Evolutionary conservation across 441 rosid species (phyloP), one percentile per base, ranked within the genome.

Genomic region (Raphanus hybrid): DNA sequence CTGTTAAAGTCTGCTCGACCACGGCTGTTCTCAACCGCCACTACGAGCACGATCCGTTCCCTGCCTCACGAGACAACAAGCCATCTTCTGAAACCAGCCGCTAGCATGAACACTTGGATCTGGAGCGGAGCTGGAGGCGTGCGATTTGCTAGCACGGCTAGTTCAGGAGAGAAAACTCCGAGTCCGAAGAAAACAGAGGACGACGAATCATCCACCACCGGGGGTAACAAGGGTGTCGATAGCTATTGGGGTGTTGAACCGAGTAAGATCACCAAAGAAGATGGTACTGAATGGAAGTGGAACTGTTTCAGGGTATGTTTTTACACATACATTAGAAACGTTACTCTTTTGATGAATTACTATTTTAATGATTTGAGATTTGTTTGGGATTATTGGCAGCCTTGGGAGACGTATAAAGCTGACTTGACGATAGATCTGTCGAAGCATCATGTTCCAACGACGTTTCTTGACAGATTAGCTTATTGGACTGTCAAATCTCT

Each of bases 1-100:
- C 34, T 84, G 57, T 1, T 83, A 61, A 68, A 69, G 0, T 81
- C 75, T 32, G 71, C 69, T 3, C 74, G 80, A 10, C 74, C 74
- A 11, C 82, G 83, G 62, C 18, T 71, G 27, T 62, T 81, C 79
- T 75, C 82, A 5, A 62, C 62, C 14, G 3, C 83, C 3, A 11
- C 59, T 6, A 14, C 57, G 18, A 50, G 57, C 3, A 50, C 57
- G 59, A 23, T 70, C 7, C 81, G 79, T 0, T 6, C 78, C 32
- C 18, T 74, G 5, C 12, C 70, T 2, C 76, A 67, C 45, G 81
- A 75, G 35, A 45, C 80, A 5, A 45, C 80, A 5, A 70, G 75
- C 9, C 63, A 10, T 57, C 34, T 57, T 29, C 0, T 64, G 34
- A 74, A 64, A 9, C 77, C 70, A 35, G 58, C 59, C 4, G 70